Evolutionary conservation across 2,329 filamentous ascomycete genomes (phyloP), one percentile per base, ranked within the genome.

Genomic region (Ceratocystis albifundus): DNA sequence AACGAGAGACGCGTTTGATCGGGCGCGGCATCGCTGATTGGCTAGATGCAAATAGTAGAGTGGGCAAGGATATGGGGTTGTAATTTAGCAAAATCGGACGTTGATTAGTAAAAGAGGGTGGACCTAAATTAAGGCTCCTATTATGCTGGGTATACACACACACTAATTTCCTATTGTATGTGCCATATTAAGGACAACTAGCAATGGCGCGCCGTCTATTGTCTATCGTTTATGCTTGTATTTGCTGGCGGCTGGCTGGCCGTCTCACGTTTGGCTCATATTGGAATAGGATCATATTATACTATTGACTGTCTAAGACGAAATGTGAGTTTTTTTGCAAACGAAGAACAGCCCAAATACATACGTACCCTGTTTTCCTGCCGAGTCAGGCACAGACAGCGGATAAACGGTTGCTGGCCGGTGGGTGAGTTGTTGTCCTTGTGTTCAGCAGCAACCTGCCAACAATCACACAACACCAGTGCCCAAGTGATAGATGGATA

Each of bases 1-100:
- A 28, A 2, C n/a, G 22, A 45, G 59, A 22, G 32, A 62, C 59
- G 59, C 55, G 55, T 59, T 59, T 59, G 55, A 17, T 30, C 25
- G 10, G 62, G 46, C 62, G 62, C 45, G 62, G 25, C 45, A 46
- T 30, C 20, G 45, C 62, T 64, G 62, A 64, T 64, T 64, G 62
- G 62, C 45, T 46, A 15, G 55, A 28, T 15, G 20, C 17, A 30
- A 46, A 25, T 12, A 45, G 28, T 28, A 41, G 36, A 62, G 10
- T 22, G 17, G 4, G 45, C n/a, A 45, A 10, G 62, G n/a, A n/a
- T n/a, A n/a, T n/a, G n/a, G n/a, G n/a, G 41, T 36, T 64, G 62
- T 28, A 0, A 17, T 50, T 64, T 64, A 53, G 28, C n/a, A 10
- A 36, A 36, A 36, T 30, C 2, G 5, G 45, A 8, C 36, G 45